Percentiles rank a stretch among this genome's conserved stretches.
Conservation (phyloP, 73 alveolate species). For the Paramecium pentaurelia region DNA sequence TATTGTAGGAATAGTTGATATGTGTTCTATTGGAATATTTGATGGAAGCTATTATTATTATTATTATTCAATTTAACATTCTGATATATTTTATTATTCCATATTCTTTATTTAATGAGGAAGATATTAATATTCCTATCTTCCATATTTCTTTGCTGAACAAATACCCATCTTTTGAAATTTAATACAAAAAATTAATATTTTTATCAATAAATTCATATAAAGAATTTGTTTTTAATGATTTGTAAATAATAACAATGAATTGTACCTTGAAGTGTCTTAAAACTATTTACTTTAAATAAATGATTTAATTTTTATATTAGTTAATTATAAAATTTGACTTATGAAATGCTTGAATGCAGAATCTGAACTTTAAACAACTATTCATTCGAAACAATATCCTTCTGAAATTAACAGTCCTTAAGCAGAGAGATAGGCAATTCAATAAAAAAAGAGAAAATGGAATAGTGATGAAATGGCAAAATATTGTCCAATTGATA, state of each 20-base stretch:
- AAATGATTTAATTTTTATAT: neutral
- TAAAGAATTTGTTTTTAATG: neutral
- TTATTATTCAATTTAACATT: too few relatives aligned
- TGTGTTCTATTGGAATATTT: too few relatives aligned
- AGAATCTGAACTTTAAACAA: slow-evolving; percentile 16
- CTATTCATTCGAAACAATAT: neutral
- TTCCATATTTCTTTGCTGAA: neutral
- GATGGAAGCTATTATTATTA: too few relatives aligned
- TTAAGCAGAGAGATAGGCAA: neutral
- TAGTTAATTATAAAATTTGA: neutral
- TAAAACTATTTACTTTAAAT: neutral
- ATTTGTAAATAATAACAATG: neutral
- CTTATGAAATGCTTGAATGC: neutral
- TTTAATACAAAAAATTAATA: neutral
- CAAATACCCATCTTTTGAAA: neutral
- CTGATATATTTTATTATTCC: neutral
- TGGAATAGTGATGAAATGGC: slow-evolving; percentile 17
- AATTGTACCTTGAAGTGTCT: neutral
- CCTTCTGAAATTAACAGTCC: neutral
- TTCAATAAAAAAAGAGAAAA: neutral
- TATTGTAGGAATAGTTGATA: too few relatives aligned
- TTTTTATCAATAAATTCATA: neutral
- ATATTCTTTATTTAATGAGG: neutral
- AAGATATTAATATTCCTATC: too few relatives aligned
- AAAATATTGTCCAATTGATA: slow-evolving; percentile 6